A percentile compares a stretch with the other conserved stretches of the same genome.
These are phyloP conservation scores for Carallia brachiata DNA, from an alignment of 345 rosid genomes.

Conservation along the genomic window DNA sequence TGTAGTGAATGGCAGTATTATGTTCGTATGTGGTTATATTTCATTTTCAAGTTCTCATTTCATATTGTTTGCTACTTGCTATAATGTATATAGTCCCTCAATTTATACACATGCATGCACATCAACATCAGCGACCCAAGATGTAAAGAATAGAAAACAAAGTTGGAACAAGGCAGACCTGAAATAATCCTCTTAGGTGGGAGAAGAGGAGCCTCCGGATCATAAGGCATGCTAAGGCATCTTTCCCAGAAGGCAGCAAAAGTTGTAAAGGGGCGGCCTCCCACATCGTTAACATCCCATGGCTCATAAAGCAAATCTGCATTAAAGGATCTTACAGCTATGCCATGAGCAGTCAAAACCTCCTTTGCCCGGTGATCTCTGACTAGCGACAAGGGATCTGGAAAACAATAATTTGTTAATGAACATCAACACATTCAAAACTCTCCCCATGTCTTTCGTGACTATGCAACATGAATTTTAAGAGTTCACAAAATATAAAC, in stretches of 20 bases:
- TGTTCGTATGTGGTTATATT: not conserved
- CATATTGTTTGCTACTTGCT: not conserved
- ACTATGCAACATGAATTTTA: not conserved
- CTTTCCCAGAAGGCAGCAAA: slow-evolving; percentile 86
- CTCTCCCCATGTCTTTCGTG: not conserved
- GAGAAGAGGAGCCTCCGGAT: slow-evolving; percentile 96
- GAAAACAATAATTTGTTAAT: slow-evolving; percentile 30
- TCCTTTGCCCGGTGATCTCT: slow-evolving; percentile 95
- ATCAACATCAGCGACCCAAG: not conserved
- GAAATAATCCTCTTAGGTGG: slow-evolving; percentile 92
- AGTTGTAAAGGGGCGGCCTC: slow-evolving; percentile 71
- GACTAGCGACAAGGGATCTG: slow-evolving; percentile 91
- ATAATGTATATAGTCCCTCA: not conserved
- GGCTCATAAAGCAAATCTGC: slow-evolving; percentile 99
- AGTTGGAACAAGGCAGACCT: slow-evolving; percentile 44
- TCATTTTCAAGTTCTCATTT: not conserved
- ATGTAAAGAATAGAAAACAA: not conserved
- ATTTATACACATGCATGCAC: not conserved
- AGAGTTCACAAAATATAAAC: slow-evolving; percentile 1
- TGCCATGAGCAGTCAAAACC: slow-evolving; percentile 64
- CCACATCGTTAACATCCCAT: slow-evolving; percentile 86
- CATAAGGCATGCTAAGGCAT: slow-evolving; percentile 96
- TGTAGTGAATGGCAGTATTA: not conserved
- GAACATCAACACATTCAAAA: not conserved
- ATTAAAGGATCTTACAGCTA: slow-evolving; percentile 74